Evolutionary conservation across 2,329 filamentous ascomycete species (phyloP), one percentile per base, ranked within the genome.

Genomic region (Rhynchosporium graminicola): DNA sequence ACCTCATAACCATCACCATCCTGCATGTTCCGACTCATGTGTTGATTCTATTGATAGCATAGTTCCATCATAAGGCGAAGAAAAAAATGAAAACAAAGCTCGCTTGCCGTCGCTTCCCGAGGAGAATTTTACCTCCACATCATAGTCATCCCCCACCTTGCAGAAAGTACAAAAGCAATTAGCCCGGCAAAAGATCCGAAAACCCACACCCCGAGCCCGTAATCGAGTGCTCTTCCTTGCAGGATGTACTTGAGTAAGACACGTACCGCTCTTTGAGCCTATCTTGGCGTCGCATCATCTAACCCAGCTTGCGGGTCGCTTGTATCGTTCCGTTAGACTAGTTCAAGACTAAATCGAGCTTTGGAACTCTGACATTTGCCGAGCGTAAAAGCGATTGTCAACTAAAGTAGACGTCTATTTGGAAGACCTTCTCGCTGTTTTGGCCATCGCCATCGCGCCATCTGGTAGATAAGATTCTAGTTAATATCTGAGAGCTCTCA

Each of bases 201-300:
- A 20, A 20, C 20, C 20, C 20, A 20, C 20, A 20, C 36, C 51
- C 33, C 33, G 33, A 29, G 33, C 28, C 4, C 15, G 20, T 15
- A 13, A n/a, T 8, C 12, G 20, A 43, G 13, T n/a, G 12, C 8
- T n/a, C 42, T 13, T 20, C 20, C 20, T 20, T 36, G 33, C 33
- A 36, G 9, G 9, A 36, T 36, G 33, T 20, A 36, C 33, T 36
- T 10, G 33, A 36, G 33, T 10, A 36, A 36, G 33, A 10, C 33
- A 36, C 9, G 5, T 20, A 20, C 0, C 50, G 29, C 31, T 9
- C 5, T 15, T 12, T 40, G 13, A 40, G 51, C 33, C 28, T 54
- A 54, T 26, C 3, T 40, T 54, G 40, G 51, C 20, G 51, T 42
- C 51, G n/a, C 33, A 42, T 40, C 50, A 38, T 26, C 33, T 52